Percentiles rank a stretch among this genome's conserved stretches.
Evolutionary conservation across 306 rosid species (phyloP).

Genomic region (Malus orientalis): DNA sequence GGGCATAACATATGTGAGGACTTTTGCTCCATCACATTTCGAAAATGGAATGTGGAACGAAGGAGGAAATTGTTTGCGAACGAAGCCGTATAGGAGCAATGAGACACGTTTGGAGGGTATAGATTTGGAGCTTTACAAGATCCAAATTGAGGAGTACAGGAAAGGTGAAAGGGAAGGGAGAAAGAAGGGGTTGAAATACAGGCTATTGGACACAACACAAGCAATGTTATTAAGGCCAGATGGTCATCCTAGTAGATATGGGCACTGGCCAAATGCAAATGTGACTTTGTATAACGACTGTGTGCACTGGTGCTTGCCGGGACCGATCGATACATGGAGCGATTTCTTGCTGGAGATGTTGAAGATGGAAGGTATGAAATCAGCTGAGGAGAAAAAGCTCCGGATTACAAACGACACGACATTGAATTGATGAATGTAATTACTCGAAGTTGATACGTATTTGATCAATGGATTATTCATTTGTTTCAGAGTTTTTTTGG

Average conservation of each 20-base stretch:
- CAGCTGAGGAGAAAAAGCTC: constrained; percentile 47
- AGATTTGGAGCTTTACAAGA: constrained; percentile 60
- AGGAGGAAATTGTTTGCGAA: constrained; percentile 77
- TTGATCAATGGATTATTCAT: not conserved
- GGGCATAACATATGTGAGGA: constrained; percentile 60
- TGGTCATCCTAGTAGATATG: constrained; percentile 81
- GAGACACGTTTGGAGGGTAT: constrained; percentile 55
- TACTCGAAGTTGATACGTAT: not conserved
- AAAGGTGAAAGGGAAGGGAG: constrained; percentile 54
- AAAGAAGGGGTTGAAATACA: constrained; percentile 44
- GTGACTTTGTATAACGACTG: constrained; percentile 76
- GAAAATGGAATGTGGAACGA: constrained; percentile 74
- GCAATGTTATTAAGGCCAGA: constrained; percentile 71
- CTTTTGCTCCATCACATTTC: constrained; percentile 76
- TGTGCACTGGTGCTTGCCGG: constrained; percentile 90
- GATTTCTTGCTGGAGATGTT: constrained; percentile 68
- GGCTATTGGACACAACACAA: constrained; percentile 61
- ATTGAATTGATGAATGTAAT: constrained; percentile 1
- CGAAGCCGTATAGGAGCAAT: constrained; percentile 56
- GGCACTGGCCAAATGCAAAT: constrained; percentile 75
- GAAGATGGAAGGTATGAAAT: constrained; percentile 68
- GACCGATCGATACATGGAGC: constrained; percentile 78
- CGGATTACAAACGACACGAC: constrained; percentile 11
- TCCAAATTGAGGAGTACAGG: constrained; percentile 68
- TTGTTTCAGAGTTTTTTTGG: not conserved